Conservation (phyloP, 2,329 filamentous ascomycete genomes). For the Alternaria sp. region DNA sequence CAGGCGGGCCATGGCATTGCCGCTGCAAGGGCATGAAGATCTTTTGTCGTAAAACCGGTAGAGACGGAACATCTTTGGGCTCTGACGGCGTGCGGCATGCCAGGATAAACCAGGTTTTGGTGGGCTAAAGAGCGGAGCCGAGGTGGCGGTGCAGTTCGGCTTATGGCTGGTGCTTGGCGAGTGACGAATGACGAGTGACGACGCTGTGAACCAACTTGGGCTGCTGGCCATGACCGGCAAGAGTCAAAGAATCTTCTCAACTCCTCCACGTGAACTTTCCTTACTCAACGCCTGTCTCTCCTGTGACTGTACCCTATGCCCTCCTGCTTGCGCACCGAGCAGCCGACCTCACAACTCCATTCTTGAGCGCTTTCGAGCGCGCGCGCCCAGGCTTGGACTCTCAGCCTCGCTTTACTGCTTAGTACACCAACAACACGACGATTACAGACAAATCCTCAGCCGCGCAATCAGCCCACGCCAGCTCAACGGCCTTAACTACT, state of each 20-base stretch:
- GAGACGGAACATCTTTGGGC: slow-evolving; percentile 21
- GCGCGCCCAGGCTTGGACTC: slow-evolving; percentile 34
- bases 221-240: slow-evolving; percentile 13
- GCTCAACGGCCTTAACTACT: neutral
- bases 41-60: slow-evolving; percentile 24
- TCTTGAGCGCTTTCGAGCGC: slow-evolving; percentile 37
- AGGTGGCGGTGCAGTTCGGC: slow-evolving; percentile 23
- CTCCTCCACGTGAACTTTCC: slow-evolving; percentile 16
- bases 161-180: slow-evolving; percentile 14
- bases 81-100: slow-evolving; percentile 6
- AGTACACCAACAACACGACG: slow-evolving; percentile 9
- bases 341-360: slow-evolving; percentile 7
- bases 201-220: slow-evolving; percentile 14
- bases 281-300: slow-evolving; percentile 6
- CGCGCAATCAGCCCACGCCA: slow-evolving; percentile 20
- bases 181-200: slow-evolving; percentile 22
- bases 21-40: slow-evolving; percentile 46
- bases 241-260: slow-evolving; percentile 17
- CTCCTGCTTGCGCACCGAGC: slow-evolving; percentile 3
- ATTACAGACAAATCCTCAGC: slow-evolving; percentile 18
- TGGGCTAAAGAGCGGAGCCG: slow-evolving; percentile 9
- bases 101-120: slow-evolving; percentile 18
- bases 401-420: slow-evolving; percentile 28
- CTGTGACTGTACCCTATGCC: slow-evolving; percentile 18
- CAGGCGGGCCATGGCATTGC: slow-evolving; percentile 40